Conservation (phyloP, 352 stramenopile genomes). For the Phytophthora capsici region DNA sequence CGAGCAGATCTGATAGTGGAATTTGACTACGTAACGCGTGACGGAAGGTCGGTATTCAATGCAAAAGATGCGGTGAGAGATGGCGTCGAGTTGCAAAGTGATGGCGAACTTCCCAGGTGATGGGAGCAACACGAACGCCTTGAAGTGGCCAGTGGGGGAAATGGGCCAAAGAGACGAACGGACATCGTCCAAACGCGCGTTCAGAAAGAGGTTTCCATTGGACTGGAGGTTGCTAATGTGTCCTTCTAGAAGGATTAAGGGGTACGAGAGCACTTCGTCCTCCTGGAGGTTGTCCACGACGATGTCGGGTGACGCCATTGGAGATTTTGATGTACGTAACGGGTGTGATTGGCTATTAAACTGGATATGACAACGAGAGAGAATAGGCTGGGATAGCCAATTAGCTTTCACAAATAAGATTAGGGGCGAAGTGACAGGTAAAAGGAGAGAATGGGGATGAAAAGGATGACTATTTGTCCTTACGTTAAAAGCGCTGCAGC, state of each 20-base stretch:
- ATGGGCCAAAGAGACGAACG: conserved; percentile 58
- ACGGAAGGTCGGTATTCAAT: conserved; percentile 44
- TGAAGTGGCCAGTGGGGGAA: conserved; percentile 52
- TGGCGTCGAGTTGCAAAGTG: conserved; percentile 23
- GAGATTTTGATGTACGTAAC: not conserved
- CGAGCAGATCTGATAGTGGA: conserved; percentile 72
- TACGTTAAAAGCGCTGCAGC: too few relatives aligned
- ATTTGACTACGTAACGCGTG: conserved; percentile 54
- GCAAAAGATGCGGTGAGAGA: conserved; percentile 34
- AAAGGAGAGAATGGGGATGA: too few relatives aligned
- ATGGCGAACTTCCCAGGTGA: conserved; percentile 47
- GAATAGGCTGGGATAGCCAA: too few relatives aligned
- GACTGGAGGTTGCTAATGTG: conserved; percentile 16
- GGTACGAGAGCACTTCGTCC: conserved; percentile 70
- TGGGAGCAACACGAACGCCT: conserved; percentile 67
- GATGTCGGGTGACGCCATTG: conserved; percentile 28
- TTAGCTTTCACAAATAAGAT: too few relatives aligned
- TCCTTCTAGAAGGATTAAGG: conserved; percentile 66
- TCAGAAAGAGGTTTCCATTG: conserved; percentile 36
- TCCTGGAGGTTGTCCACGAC: conserved; percentile 86
- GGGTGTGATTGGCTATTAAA: conserved; percentile 4
- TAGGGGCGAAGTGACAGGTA: too few relatives aligned
- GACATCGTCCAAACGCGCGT: conserved; percentile 44
- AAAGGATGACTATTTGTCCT: too few relatives aligned
- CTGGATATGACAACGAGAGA: not conserved